Evolutionary conservation across 202 grass and related monocot species (phyloP), one percentile per base, ranked within the genome.

Genomic region (Digitaria exilis): DNA sequence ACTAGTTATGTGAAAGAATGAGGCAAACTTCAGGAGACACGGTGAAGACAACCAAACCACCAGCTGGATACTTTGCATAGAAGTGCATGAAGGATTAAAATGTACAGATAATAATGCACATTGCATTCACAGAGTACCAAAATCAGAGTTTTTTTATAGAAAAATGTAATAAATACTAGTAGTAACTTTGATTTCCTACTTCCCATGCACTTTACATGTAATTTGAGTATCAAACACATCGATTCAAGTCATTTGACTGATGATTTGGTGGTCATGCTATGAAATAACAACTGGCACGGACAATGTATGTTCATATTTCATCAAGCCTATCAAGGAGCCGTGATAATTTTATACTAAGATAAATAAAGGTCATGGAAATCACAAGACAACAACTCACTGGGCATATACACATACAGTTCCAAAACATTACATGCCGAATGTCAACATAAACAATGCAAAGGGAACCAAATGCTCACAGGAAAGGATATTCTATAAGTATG

Each of bases 391-490:
- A 50, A 43, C 32, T 39, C 9, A 67, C n/a, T 41, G 46, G 26
- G 31, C 14, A 56, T 55, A 39, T 34, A 42, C 14, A 56, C 42
- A 39, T 34, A 42, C 30, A 68, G 6, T 29, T 10, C 6, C n/a
- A 68, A 25, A 2, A 45, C 25, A 71, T 26, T 31, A 78, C n/a
- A 71, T 7, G 4, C 17, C 18, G 13, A 79, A 1, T 16, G 9
- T 8, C 13, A 79, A 28, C 46, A 34, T 52, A 35, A 80, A 39
- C 9, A 80, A 80, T 52, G 30, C n/a, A 61, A 65, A 79, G 76
- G 5, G 9, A 76, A 37, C 7, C 6, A 55, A 21, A 22, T 10
- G 52, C 9, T 32, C 41, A 37, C 75, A 54, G 61, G 18, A 79
- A 78, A 6, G 29, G 6, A 73, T 15, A 48, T 10, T n/a, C n/a